Evolutionary conservation across 805 yeast genomes (phyloP).

Genomic region (Ogataea allantospora): DNA sequence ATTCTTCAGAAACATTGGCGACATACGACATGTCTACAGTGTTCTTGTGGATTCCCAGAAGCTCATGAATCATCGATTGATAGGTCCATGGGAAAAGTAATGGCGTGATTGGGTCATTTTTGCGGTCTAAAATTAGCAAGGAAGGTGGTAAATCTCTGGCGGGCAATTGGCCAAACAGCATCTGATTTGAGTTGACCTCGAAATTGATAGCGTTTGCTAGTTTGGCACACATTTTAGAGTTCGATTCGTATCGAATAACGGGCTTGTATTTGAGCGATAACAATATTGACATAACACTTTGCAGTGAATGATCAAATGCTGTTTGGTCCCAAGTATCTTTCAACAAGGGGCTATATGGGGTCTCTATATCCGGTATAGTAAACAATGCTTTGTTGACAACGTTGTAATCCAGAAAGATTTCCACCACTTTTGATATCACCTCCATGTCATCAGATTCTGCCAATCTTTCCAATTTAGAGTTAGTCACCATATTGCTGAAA

Average conservation of each 20-base stretch:
- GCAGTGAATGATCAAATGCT: constrained; percentile 40
- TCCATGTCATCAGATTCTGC: constrained; percentile 92
- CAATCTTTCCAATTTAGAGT: constrained; percentile 75
- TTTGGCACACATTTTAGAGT: constrained; percentile 61
- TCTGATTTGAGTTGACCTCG: constrained; percentile 53
- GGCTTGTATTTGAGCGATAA: constrained; percentile 79
- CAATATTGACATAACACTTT: constrained; percentile 53
- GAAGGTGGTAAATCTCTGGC: constrained; percentile 65
- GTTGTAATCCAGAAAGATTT: constrained; percentile 80
- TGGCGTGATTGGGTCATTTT: constrained; percentile 92
- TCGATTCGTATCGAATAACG: constrained; percentile 70
- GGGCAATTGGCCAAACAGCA: constrained; percentile 67
- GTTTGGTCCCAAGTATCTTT: constrained; percentile 46
- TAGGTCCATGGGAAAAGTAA: constrained; percentile 94
- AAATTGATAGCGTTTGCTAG: constrained; percentile 66
- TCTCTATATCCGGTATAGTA: constrained; percentile 32
- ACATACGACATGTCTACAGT: constrained; percentile 64
- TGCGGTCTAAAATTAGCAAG: constrained; percentile 74
- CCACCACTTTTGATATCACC: constrained; percentile 71
- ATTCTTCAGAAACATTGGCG: constrained; percentile 55
- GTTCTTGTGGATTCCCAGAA: constrained; percentile 78
- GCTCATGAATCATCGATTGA: constrained; percentile 95
- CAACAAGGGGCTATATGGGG: constrained; percentile 22
- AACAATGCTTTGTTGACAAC: constrained; percentile 68
- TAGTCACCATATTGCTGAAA: constrained; percentile 73